Conservation (phyloP, 192 early-diverging fungal genomes). For the Coemansia sp. region DNA sequence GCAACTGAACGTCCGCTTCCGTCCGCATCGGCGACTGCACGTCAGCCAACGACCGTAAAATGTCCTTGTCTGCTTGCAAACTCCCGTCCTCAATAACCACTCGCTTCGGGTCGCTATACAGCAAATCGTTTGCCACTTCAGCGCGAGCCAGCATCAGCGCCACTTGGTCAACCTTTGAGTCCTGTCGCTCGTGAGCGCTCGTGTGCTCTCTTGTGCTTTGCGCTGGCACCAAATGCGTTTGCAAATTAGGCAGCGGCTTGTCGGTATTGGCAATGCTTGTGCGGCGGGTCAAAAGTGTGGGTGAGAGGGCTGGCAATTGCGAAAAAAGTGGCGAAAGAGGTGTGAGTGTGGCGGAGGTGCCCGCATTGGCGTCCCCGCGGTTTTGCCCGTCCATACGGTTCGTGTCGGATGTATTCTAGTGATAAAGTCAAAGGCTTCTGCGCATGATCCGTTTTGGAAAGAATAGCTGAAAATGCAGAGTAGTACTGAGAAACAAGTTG, state of each 20-base stretch:
- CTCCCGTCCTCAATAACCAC: conserved; percentile 40
- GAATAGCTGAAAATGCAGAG: too few species aligned
- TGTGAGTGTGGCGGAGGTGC: background rate
- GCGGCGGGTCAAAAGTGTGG: conserved; percentile 2
- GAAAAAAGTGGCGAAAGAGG: background rate
- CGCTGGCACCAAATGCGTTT: background rate
- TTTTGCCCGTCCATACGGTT: conserved; percentile 9
- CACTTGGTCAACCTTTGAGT: conserved; percentile 10
- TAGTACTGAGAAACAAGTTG: too few species aligned
- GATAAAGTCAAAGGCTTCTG: too few species aligned
- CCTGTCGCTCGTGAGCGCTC: background rate
- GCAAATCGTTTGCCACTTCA: conserved; percentile 43
- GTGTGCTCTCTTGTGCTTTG: background rate
- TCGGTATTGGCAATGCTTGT: conserved; percentile 7
- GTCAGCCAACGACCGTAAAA: conserved; percentile 36
- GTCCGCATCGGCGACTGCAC: conserved; percentile 20
- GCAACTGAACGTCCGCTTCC: conserved; percentile 17
- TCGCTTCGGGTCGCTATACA: conserved; percentile 45
- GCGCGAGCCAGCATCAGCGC: conserved; percentile 42
- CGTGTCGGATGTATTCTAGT: background rate
- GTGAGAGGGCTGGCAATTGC: conserved; percentile 7
- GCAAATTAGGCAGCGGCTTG: background rate
- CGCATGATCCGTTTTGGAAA: too few species aligned
- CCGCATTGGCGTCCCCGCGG: conserved; percentile 13
- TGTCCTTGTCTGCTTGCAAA: conserved; percentile 27